Percentiles rank a stretch among this genome's conserved stretches.
phyloP scores from a whole-genome alignment of 139 green algal genomes.

The Coccomyxa sp. region DNA sequence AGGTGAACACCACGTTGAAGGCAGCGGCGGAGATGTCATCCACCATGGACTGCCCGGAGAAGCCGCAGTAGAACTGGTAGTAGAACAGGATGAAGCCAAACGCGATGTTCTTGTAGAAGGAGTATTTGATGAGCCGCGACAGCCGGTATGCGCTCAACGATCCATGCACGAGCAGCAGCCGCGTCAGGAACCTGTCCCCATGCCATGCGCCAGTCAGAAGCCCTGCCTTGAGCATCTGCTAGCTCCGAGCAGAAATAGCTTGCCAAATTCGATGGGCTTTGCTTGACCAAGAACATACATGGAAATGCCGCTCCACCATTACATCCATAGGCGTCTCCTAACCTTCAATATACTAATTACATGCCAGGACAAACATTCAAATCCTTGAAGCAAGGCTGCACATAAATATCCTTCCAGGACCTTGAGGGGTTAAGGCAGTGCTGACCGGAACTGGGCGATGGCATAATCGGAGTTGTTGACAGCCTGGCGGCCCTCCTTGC shows the following conservation, averaged over 20 bases:
- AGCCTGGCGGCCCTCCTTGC: constrained; percentile 88
- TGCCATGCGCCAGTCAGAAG: not conserved
- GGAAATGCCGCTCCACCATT: too few relatives aligned
- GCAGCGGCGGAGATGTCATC: constrained; percentile 50
- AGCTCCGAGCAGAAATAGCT: too few relatives aligned
- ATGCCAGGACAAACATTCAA: too few relatives aligned
- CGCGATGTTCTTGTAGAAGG: constrained; percentile 98
- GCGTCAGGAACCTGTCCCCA: constrained; percentile 73
- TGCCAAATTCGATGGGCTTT: too few relatives aligned
- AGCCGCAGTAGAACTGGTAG: constrained; percentile 68
- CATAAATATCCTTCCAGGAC: too few relatives aligned
- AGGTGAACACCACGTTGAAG: constrained; percentile 72
- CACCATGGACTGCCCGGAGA: constrained; percentile 42
- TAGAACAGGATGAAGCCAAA: constrained; percentile 85
- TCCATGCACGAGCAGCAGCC: constrained; percentile 92
- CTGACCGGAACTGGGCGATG: constrained; percentile 83
- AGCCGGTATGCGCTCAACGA: constrained; percentile 77
- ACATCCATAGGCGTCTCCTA: too few relatives aligned
- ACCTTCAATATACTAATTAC: too few relatives aligned
- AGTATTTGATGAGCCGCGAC: constrained; percentile 83
- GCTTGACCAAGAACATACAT: too few relatives aligned
- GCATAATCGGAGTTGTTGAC: constrained; percentile 93
- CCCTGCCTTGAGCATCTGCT: too few relatives aligned
- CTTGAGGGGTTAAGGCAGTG: not conserved
- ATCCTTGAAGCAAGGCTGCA: too few relatives aligned